Evolutionary conservation across 768 basidiomycete genomes (phyloP), one percentile per base, ranked within the genome.

Genomic region (Podaxis carcinomalis): DNA sequence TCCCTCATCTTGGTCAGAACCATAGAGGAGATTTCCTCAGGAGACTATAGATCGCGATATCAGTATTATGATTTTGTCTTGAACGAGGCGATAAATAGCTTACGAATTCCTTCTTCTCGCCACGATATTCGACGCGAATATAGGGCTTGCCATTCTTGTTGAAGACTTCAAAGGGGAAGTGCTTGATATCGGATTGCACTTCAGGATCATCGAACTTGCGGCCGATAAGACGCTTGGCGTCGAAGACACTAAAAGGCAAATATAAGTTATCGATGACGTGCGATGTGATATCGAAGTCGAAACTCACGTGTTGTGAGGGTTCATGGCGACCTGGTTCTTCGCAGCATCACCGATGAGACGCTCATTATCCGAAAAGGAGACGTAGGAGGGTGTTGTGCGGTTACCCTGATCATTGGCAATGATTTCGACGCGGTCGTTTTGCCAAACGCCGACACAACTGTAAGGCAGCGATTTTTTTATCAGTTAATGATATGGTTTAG

Each of bases 391-490:
- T 5, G 94, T 96, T 7, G 95, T 96, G 61, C 94, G 90, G 80
- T 96, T 93, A 73, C 92, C 91, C 81, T 93, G 92, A 77, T 93
- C 91, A 70, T 93, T 93, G 78, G 91, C 91, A 73, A 98, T 98
- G 81, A 97, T 97, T 80, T 97, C 95, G 66, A 97, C 95, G 73
- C 95, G 92, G 81, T 98, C 96, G 71, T 97, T 95, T 83, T 95
- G 93, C 95, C 95, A 98, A 64, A 98, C 95, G 83, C 92, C 96
- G 69, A 98, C 96, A 77, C 95, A 98, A n/a, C 92, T 95, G 73
- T 28, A 62, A 57, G 23, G 9, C 10, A 1, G 46, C 3, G 21
- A 49, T 23, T 23, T 19, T 23, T 13, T 10, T 5, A 49, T 23
- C 11, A 23, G 47, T 49, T 25, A 23, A 47, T 11, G 50, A 66